A percentile compares a stretch with the other conserved stretches of the same genome.
These are phyloP conservation scores for Rubroboletus pulcherrimus DNA, from an alignment of 768 basidiomycete genomes.

Conservation along the genomic window DNA sequence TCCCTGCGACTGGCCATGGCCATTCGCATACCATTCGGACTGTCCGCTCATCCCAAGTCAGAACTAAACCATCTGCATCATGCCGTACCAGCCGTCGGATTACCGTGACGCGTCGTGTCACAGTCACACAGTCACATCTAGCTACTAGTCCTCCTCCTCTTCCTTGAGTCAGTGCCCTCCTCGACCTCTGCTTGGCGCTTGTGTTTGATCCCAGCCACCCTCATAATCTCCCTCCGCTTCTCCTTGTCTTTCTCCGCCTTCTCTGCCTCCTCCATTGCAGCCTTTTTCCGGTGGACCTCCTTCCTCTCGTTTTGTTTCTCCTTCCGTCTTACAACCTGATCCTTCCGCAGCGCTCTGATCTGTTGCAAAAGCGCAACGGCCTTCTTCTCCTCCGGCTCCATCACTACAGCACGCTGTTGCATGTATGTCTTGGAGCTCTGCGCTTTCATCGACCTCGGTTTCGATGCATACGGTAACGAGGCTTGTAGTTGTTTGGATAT, in stretches of 20 bases:
- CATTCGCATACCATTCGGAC: constrained; percentile 24
- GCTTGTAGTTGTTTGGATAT: constrained; percentile 90
- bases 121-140: constrained; percentile 15
- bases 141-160: constrained; percentile 45
- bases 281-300: constrained; percentile 63
- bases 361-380: constrained; percentile 91
- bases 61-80: background rate
- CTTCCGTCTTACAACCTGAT: constrained; percentile 71
- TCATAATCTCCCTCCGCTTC: constrained; percentile 75
- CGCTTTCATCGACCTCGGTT: constrained; percentile 78
- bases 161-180: constrained; percentile 49
- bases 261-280: constrained; percentile 62
- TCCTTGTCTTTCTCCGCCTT: constrained; percentile 70
- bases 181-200: constrained; percentile 62
- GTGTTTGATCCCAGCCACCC: constrained; percentile 62
- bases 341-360: constrained; percentile 87
- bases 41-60: constrained; percentile 23
- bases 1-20: constrained; percentile 12
- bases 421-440: constrained; percentile 80
- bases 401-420: constrained; percentile 90
- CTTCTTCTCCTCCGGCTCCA: constrained; percentile 94
- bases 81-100: background rate
- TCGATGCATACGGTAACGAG: constrained; percentile 85
- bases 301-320: constrained; percentile 86
- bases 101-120: constrained; percentile 19